Evolutionary conservation across 306 rosid species (phyloP).

Genomic region (Oemleria cerasiformis): DNA sequence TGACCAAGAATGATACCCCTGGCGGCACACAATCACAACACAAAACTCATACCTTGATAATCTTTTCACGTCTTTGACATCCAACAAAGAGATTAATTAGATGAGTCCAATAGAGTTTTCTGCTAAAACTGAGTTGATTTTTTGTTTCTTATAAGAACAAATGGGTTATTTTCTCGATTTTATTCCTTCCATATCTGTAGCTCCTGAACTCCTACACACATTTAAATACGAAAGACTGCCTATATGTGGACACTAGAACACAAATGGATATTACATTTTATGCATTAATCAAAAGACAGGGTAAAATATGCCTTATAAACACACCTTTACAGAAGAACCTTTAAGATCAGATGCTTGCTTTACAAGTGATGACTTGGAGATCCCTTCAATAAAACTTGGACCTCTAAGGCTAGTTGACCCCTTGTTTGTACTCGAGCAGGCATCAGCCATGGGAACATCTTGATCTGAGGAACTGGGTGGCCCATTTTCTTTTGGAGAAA

Average conservation of each 20-base stretch:
- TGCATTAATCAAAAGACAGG: not conserved
- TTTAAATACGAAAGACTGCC: not conserved
- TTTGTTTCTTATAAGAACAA: not conserved
- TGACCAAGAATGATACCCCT: not conserved
- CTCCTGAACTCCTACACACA: not conserved
- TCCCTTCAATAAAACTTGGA: constrained; percentile 84
- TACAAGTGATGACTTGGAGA: constrained; percentile 85
- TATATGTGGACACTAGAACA: not conserved
- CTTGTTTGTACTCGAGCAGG: constrained; percentile 59
- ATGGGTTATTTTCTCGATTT: not conserved
- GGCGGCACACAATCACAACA: constrained; percentile 1
- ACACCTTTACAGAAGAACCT: constrained; percentile 90
- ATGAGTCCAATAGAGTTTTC: not conserved
- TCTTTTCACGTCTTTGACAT: not conserved
- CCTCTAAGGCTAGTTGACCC: constrained; percentile 57
- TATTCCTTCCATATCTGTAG: constrained; percentile 1
- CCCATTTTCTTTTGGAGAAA: constrained; percentile 81
- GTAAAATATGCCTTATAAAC: constrained; percentile 24
- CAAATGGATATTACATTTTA: not conserved
- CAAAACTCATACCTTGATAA: not conserved
- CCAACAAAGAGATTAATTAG: not conserved
- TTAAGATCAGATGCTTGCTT: constrained; percentile 83
- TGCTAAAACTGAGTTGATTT: not conserved
- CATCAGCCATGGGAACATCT: constrained; percentile 96
- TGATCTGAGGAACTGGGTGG: constrained; percentile 70